A percentile compares a stretch with the other conserved stretches of the same genome.
phyloP scores from a whole-genome alignment of 495 filamentous ascomycete genomes.

The Trichocladium uniseriatum region DNA sequence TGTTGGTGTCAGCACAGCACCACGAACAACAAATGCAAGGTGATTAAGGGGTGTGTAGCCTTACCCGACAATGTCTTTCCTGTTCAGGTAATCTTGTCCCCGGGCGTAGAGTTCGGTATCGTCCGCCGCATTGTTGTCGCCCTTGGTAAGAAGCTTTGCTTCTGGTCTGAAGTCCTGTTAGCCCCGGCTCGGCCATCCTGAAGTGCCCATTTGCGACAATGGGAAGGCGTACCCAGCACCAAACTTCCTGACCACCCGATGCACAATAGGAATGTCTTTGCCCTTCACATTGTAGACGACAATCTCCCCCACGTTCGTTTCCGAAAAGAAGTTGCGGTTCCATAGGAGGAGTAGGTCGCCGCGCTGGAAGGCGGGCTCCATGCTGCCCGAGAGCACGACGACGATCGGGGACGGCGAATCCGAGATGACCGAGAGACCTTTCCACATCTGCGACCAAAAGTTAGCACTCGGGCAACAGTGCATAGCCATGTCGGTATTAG shows the following conservation, averaged over 20 bases:
- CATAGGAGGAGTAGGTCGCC: slow-evolving; percentile 90
- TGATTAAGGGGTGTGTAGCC: background rate
- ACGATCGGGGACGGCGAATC: slow-evolving; percentile 90
- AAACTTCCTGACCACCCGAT: slow-evolving; percentile 71
- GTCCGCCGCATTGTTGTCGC: slow-evolving; percentile 91
- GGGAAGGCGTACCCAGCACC: slow-evolving; percentile 42
- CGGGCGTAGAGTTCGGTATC: slow-evolving; percentile 83
- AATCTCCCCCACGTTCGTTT: slow-evolving; percentile 73
- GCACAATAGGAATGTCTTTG: slow-evolving; percentile 93
- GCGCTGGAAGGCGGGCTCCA: slow-evolving; percentile 96
- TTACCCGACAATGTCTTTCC: slow-evolving; percentile 82
- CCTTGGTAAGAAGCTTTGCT: slow-evolving; percentile 80
- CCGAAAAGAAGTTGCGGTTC: slow-evolving; percentile 65
- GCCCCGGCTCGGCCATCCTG: background rate
- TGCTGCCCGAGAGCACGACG: slow-evolving; percentile 86
- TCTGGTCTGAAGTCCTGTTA: slow-evolving; percentile 24
- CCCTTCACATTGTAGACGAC: slow-evolving; percentile 91
- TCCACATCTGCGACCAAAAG: slow-evolving; percentile 57
- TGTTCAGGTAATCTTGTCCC: slow-evolving; percentile 74
- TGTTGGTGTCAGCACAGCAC: slow-evolving; percentile 1
- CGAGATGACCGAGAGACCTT: slow-evolving; percentile 76
- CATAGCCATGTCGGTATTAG: background rate
- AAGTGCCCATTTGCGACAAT: background rate
- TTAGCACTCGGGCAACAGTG: background rate
- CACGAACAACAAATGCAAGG: background rate